Conservation (phyloP, 75 land plant species). For the Ceratopteris richardii region DNA sequence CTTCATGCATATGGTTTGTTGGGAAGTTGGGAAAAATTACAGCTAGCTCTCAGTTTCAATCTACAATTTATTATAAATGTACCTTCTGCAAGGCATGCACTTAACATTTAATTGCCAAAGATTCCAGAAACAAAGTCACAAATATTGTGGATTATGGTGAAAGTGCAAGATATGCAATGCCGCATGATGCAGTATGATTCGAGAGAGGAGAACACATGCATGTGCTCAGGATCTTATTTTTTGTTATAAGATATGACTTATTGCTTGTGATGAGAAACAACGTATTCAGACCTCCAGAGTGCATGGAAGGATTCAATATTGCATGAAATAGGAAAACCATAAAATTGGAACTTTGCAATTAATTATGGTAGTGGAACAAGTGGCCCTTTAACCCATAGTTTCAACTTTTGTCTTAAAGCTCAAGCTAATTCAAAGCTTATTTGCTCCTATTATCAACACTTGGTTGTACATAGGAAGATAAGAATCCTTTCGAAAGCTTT, state of each 20-base stretch:
- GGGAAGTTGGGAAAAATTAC: conserved; percentile 59
- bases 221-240: no score
- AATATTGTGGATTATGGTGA: no score
- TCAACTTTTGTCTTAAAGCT: conserved; percentile 72
- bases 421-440: conserved; percentile 63
- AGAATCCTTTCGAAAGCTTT: conserved; percentile 75
- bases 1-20: conserved; percentile 51
- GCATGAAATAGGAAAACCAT: conserved; percentile 17
- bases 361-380: conserved; percentile 72
- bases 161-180: no score
- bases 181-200: no score
- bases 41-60: conserved; percentile 58
- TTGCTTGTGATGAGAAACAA: no score
- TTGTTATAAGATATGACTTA: no score
- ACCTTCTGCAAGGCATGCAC: no score
- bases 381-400: conserved; percentile 72
- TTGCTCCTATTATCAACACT: conserved; percentile 86
- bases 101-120: no score
- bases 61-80: no score
- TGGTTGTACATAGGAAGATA: conserved; percentile 88
- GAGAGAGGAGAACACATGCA: no score
- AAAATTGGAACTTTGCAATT: conserved; percentile 71
- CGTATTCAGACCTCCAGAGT: no score
- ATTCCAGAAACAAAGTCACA: no score
- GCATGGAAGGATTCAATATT: not conserved